Conservation (phyloP, 1,139 yeast genomes). For the Nakaseomyces bracarensis region DNA sequence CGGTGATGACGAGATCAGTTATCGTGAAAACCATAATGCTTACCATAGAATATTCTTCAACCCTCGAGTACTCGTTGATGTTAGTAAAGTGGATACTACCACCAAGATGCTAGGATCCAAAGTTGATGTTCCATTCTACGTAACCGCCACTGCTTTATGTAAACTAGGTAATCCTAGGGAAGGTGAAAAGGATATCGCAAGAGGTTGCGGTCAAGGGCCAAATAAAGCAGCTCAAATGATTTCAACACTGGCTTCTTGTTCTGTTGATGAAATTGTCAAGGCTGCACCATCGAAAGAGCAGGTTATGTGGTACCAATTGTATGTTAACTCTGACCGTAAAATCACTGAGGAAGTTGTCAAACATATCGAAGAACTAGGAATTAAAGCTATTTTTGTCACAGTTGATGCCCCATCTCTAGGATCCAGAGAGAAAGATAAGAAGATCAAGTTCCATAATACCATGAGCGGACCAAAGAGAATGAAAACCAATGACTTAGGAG, state of each 20-base stretch:
- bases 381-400: conserved; percentile 73
- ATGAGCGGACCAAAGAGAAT: conserved; percentile 30
- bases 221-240: conserved; percentile 72
- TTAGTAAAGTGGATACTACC: conserved; percentile 43
- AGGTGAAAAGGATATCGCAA: conserved; percentile 71
- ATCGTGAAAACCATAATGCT: conserved; percentile 83
- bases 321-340: conserved; percentile 66
- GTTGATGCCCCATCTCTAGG: conserved; percentile 95
- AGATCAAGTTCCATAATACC: conserved; percentile 47
- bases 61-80: conserved; percentile 65
- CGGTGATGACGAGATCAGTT: conserved; percentile 82
- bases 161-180: conserved; percentile 66
- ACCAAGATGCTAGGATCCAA: conserved; percentile 48
- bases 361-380: conserved; percentile 68
- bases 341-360: conserved; percentile 52
- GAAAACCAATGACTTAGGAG: conserved; percentile 38
- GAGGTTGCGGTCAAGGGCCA: conserved; percentile 56
- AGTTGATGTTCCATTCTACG: conserved; percentile 60
- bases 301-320: conserved; percentile 80
- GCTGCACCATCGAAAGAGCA: conserved; percentile 43
- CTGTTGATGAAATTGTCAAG: conserved; percentile 61
- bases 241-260: conserved; percentile 69
- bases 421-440: conserved; percentile 65
- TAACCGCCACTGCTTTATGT: conserved; percentile 75
- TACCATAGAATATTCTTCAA: conserved; percentile 80